These are phyloP conservation scores for Coffea eugenioides DNA, from an alignment of 257 asterid genomes.

Conservation along the genomic window DNA sequence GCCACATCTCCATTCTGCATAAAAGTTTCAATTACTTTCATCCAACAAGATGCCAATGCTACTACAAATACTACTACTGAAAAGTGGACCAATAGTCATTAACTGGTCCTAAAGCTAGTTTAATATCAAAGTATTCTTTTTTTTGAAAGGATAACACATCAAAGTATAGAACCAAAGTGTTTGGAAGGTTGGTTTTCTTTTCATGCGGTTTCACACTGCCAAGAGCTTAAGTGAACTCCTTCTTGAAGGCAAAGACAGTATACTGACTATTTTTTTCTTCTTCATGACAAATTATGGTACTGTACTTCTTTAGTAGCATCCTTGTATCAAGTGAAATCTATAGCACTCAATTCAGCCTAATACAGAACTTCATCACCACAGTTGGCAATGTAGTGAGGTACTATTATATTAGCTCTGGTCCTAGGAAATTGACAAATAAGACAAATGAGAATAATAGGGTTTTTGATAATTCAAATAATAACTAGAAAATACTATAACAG, in stretches of 20 bases:
- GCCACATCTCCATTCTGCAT: too few relatives aligned
- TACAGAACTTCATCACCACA: background rate
- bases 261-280: background rate
- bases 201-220: background rate
- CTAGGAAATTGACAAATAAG: too few relatives aligned
- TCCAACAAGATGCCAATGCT: background rate
- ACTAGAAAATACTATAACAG: too few relatives aligned
- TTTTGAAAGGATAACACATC: background rate
- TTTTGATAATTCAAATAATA: too few relatives aligned
- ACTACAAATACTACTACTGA: too few relatives aligned
- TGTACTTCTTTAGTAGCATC: background rate
- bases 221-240: background rate
- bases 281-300: background rate
- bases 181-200: background rate
- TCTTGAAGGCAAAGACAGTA: background rate
- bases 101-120: background rate
- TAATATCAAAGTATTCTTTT: background rate
- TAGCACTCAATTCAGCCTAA: background rate
- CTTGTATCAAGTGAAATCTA: background rate
- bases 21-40: background rate
- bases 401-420: too few relatives aligned
- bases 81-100: background rate
- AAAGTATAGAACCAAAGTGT: too few relatives aligned
- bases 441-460: too few relatives aligned
- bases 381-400: background rate